Evolutionary conservation across 2,329 filamentous ascomycete genomes (phyloP), one percentile per base, ranked within the genome.

Genomic region (Zopfia rhizophila): DNA sequence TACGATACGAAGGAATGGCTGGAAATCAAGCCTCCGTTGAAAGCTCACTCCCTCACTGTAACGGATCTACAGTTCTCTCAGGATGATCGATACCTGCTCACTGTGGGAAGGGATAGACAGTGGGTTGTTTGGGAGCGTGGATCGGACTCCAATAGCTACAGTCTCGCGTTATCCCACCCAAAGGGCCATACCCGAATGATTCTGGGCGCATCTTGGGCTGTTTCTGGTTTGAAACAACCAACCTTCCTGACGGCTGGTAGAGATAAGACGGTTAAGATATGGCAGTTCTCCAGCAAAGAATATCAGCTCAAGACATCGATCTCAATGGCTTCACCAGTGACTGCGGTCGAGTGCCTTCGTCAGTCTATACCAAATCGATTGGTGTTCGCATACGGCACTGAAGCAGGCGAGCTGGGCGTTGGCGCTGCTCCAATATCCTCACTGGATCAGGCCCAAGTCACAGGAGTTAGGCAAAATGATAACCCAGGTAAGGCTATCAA

Each of bases 111-210:
- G 48, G 94, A 99, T 71, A 81, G 94, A 10, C 90, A 96, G 71
- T 99, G 93, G 91, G 87, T 86, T 0, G 77, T 97, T 1, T 99
- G 93, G 68, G 75, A 83, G 59, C 78, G 84, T 27, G 73, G 73
- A 23, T 62, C 58, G 5, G 60, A 69, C 17, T 65, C 65, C 3
- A 66, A 64, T 5, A 66, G 65, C 11, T 97, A 89, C 61, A 73
- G 69, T 17, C 75, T 87, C 3, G 69, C 83, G 27, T 77, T 86
- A 51, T 77, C 82, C 3, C 91, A 96, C 60, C 82, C 85, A 2
- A 97, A 96, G 72, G 93, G 90, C 0, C 94, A 99, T 70, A 81
- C 88, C 3, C 81, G 94, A 48, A 97, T 99, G 91, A 92, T 99
- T 32, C 79, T 97, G 11, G 91, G 91, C 65, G 89, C 86, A 1